Percentiles rank a stretch among this genome's conserved stretches.
phyloP scores from a whole-genome alignment of 2,329 filamentous ascomycete species.

The Aspergillus sp. region DNA sequence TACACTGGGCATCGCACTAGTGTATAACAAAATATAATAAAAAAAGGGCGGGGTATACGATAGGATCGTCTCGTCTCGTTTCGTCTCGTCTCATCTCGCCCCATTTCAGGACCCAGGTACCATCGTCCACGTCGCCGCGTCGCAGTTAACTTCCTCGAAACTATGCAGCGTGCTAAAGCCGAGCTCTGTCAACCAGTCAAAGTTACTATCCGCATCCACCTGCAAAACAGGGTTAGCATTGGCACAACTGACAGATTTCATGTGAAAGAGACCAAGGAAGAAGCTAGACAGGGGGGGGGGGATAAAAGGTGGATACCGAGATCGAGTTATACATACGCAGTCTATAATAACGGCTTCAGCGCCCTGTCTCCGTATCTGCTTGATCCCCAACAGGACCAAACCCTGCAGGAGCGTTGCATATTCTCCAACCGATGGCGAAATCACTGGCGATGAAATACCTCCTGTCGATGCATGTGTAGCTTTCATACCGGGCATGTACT shows the following conservation, averaged over 20 bases:
- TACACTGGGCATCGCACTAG: background rate
- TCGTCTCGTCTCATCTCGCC: background rate
- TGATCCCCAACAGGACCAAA: conserved; percentile 74
- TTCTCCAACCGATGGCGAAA: conserved; percentile 65
- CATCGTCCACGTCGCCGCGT: conserved; percentile 62
- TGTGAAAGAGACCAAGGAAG: background rate
- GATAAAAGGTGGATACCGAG: background rate
- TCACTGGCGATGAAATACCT: conserved; percentile 77
- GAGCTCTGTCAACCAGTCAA: conserved; percentile 73
- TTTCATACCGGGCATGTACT: conserved; percentile 68
- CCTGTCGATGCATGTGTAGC: conserved; percentile 60
- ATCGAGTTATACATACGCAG: conserved; percentile 61
- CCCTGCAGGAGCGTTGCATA: conserved; percentile 75
- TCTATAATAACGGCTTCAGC: conserved; percentile 72
- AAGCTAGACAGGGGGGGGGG: background rate
- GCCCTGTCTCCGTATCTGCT: conserved; percentile 78
- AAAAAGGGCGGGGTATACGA: conserved; percentile 4
- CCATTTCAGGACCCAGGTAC: conserved; percentile 41
- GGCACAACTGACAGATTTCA: background rate
- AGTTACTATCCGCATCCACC: conserved; percentile 70
- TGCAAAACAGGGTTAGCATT: conserved; percentile 38
- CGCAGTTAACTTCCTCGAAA: conserved; percentile 77
- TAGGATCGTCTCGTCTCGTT: conserved; percentile 4
- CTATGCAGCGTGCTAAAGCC: conserved; percentile 76
- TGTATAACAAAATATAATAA: background rate